Evolutionary conservation across 2,329 filamentous ascomycete species (phyloP).

Genomic region (Cladosporium austrohemisphaericum): DNA sequence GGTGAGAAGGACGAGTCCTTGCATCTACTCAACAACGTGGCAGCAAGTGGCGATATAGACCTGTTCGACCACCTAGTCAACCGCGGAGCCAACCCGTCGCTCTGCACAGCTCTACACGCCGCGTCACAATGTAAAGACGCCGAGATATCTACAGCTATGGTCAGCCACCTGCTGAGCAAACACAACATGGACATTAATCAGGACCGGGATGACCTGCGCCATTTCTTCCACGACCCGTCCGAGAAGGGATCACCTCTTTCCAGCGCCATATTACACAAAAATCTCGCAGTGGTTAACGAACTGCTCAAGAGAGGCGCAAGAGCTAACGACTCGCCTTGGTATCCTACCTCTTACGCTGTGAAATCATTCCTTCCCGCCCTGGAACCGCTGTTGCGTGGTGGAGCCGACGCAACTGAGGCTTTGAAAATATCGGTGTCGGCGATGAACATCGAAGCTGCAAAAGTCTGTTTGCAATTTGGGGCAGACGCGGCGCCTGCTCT

Average conservation of each 20-base stretch:
- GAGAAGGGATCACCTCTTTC: slow-evolving; percentile 17
- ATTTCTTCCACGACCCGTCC: slow-evolving; percentile 5
- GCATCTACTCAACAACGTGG: slow-evolving; percentile 17
- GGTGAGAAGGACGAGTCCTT: slow-evolving; percentile 13
- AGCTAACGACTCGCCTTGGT: background rate
- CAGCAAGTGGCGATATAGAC: slow-evolving; percentile 17
- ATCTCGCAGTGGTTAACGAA: slow-evolving; percentile 16
- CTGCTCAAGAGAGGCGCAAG: slow-evolving; percentile 16
- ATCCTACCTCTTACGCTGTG: background rate
- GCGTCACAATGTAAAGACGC: slow-evolving; percentile 14
- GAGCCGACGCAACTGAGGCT: slow-evolving; percentile 9
- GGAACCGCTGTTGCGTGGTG: slow-evolving; percentile 14
- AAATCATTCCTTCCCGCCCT: slow-evolving; percentile 13
- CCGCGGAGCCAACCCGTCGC: slow-evolving; percentile 14
- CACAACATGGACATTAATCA: slow-evolving; percentile 18
- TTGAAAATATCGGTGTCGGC: background rate
- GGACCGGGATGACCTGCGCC: slow-evolving; percentile 14
- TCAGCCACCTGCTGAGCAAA: slow-evolving; percentile 16
- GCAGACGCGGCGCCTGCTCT: slow-evolving; percentile 2
- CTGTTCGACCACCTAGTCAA: slow-evolving; percentile 17
- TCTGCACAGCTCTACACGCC: slow-evolving; percentile 15
- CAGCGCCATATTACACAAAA: slow-evolving; percentile 14
- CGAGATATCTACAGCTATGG: slow-evolving; percentile 11
- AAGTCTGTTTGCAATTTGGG: slow-evolving; percentile 9
- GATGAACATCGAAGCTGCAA: slow-evolving; percentile 9